Percentiles rank a stretch among this genome's conserved stretches.
Conservation (phyloP, 345 rosid species). For the Cochlearia excelsa region DNA sequence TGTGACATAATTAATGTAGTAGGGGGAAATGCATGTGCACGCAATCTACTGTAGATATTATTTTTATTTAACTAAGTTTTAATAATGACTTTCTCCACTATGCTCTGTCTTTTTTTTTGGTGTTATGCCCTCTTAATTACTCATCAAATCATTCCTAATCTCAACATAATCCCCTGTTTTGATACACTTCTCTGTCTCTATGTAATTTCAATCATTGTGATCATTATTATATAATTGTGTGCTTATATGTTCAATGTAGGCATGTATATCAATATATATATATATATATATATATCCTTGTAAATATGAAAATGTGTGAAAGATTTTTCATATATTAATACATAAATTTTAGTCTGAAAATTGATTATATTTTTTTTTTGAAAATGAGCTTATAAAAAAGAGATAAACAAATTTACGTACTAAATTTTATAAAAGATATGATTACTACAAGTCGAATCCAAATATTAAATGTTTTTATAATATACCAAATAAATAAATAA, state of each 20-base stretch:
- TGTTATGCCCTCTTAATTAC: conserved; percentile 35
- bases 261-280: not conserved
- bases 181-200: conserved; percentile 9
- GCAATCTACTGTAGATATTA: conserved; percentile 65
- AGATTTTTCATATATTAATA: too few relatives aligned
- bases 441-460: too few relatives aligned
- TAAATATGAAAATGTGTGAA: too few relatives aligned
- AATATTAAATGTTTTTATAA: too few relatives aligned
- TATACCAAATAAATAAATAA: too few relatives aligned
- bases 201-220: conserved; percentile 4
- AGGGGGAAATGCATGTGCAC: conserved; percentile 59
- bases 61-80: conserved; percentile 4
- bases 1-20: conserved; percentile 27
- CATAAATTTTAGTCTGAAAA: too few relatives aligned
- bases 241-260: not conserved
- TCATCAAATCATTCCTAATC: conserved; percentile 53
- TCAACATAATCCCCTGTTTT: conserved; percentile 42
- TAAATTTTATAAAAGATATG: too few relatives aligned
- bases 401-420: too few relatives aligned
- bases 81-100: conserved; percentile 51
- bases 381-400: too few relatives aligned
- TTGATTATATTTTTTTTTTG: too few relatives aligned
- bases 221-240: not conserved
- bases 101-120: conserved; percentile 45
- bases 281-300: too few relatives aligned